Conservation (phyloP, 2,329 filamentous ascomycete species). For the Stagonosporopsis rhizophila region DNA sequence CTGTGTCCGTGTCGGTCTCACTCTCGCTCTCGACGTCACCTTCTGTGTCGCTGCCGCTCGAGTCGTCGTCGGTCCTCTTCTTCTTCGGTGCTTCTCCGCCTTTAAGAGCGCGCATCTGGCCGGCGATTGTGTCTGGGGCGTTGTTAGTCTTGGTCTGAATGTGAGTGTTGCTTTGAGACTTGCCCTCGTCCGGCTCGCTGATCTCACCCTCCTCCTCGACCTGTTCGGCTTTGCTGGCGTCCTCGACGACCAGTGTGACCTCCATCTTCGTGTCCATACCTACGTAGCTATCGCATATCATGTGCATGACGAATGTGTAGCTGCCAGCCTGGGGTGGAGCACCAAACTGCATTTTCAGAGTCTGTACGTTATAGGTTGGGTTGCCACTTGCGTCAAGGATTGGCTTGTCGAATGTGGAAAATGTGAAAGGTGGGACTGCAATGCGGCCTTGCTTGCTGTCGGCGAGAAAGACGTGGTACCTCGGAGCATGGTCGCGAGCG, state of each 20-base stretch:
- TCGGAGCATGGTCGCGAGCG: slow-evolving; percentile 84
- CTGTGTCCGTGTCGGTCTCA: slow-evolving; percentile 57
- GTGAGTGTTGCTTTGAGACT: neutral
- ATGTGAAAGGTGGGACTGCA: slow-evolving; percentile 95
- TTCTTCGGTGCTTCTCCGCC: slow-evolving; percentile 67
- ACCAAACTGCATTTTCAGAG: slow-evolving; percentile 95
- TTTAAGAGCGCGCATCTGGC: slow-evolving; percentile 89
- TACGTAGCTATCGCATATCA: slow-evolving; percentile 93
- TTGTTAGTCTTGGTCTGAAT: slow-evolving; percentile 30
- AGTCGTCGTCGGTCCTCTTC: slow-evolving; percentile 68
- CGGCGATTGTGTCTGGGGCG: slow-evolving; percentile 78
- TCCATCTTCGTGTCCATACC: slow-evolving; percentile 94
- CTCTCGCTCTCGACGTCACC: slow-evolving; percentile 66
- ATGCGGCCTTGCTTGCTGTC: slow-evolving; percentile 96
- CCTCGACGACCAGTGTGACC: slow-evolving; percentile 86
- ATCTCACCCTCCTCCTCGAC: slow-evolving; percentile 92
- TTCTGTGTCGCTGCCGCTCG: slow-evolving; percentile 66
- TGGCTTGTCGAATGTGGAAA: slow-evolving; percentile 88
- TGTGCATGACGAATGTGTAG: slow-evolving; percentile 93
- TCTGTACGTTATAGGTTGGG: slow-evolving; percentile 94
- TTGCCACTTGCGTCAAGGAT: slow-evolving; percentile 80
- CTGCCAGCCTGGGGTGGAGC: slow-evolving; percentile 90
- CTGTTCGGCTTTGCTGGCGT: slow-evolving; percentile 81
- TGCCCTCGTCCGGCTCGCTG: slow-evolving; percentile 96
- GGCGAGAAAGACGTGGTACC: slow-evolving; percentile 93